Evolutionary conservation across 129 eudicot genomes (phyloP), one percentile per base, ranked within the genome.

Genomic region (sunflower (Helianthus annuus)): DNA sequence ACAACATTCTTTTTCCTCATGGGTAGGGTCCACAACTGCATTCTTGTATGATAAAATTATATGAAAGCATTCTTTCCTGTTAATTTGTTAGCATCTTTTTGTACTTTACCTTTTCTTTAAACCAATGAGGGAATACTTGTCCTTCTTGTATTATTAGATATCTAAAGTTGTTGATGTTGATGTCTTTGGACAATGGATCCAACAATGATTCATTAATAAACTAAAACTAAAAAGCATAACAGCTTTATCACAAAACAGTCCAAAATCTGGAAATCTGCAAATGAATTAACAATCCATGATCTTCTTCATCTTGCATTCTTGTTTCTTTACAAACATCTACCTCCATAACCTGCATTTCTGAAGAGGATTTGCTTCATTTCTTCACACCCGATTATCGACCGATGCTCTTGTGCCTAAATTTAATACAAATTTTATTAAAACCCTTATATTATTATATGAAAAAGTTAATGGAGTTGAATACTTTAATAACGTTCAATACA

Each of bases 321-420:
- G 58, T 79, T 22, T 68, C 66, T 34, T 78, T 87, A 92, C 74
- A 83, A 40, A 75, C 90, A 89, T 79, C 90, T 89, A 67, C 96
- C 98, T 49, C 96, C 90, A 80, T 87, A 89, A 6, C 96, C 92
- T 16, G 98, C 98, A 80, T 85, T 92, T 66, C 79, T 82, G 39
- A 80, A 85, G 38, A 89, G 75, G 67, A 95, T 83, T 57, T 89
- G 90, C 84, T 89, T 92, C 53, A 92, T 78, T 4, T 92, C 98
- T 75, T 92, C 96, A 12, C 83, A 66, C 72, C 84, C 84, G 17
- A 87, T 58, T 42, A 78, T 32, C 0, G 79, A 57, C 56, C 73
- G 82, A 69, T 85, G 85, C 75, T 85, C 91, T 64, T 52, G 48
- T 10, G 74, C 96, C 96, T 92, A 48, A 61, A 38, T 38, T 36